Evolutionary conservation across 305 asterid species (phyloP).

Genomic region (Andrographis paniculata): DNA sequence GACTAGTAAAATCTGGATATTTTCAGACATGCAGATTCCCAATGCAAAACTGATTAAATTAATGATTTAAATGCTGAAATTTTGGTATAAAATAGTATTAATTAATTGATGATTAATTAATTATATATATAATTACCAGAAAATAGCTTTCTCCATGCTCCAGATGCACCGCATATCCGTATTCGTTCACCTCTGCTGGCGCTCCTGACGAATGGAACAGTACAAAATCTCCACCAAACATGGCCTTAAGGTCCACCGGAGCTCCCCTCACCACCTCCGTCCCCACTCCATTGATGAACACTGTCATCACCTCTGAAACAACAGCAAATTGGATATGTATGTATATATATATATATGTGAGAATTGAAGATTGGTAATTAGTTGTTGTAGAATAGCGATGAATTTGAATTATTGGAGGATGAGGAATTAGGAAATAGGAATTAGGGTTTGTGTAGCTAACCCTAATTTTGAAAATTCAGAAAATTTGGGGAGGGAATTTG

Average conservation of each 20-base stretch:
- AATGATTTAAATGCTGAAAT: background rate
- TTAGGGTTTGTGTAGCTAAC: no score
- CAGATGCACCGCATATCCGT: conserved; percentile 44
- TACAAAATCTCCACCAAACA: conserved; percentile 36
- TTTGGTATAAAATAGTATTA: background rate
- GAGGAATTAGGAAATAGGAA: no score
- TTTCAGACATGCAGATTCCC: conserved; percentile 18
- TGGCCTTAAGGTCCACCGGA: conserved; percentile 28
- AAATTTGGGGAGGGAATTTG: background rate
- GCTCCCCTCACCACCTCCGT: conserved; percentile 42
- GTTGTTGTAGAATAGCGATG: no score
- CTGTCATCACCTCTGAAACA: conserved; percentile 41
- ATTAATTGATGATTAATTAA: background rate
- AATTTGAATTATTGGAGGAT: no score
- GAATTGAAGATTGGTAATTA: no score
- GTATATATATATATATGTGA: no score
- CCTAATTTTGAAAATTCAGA: no score
- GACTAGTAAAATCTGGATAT: conserved; percentile 4
- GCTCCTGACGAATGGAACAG: conserved; percentile 49
- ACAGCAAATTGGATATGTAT: no score
- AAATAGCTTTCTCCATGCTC: conserved; percentile 68
- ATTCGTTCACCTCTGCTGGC: conserved; percentile 36
- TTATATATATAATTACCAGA: no score
- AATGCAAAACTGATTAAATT: conserved; percentile 9
- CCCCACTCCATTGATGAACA: conserved; percentile 58